phyloP scores from a whole-genome alignment of 1,284 basidiomycete species.

The Phellinidium pouzarii region DNA sequence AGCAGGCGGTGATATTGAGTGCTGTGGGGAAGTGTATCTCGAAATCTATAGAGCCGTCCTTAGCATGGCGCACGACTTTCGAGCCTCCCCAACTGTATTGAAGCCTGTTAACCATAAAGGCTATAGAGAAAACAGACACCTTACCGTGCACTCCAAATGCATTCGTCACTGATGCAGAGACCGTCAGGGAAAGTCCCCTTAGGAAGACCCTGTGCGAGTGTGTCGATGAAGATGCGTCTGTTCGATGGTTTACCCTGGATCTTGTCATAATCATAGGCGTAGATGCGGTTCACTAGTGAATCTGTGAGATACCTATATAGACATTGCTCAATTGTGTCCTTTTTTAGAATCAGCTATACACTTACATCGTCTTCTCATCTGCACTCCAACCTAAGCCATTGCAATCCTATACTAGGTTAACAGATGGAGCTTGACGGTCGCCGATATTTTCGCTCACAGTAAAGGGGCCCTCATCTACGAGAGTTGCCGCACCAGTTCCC shows the following conservation, averaged over 20 bases:
- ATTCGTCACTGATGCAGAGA: constrained; percentile 56
- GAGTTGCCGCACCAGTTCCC: constrained; percentile 33
- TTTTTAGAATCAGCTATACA: constrained; percentile 10
- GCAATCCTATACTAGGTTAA: constrained; percentile 39
- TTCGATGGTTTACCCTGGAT: constrained; percentile 48
- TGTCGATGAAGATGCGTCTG: constrained; percentile 50
- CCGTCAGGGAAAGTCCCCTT: constrained; percentile 53
- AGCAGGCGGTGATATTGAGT: constrained; percentile 57
- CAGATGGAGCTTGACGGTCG: not conserved
- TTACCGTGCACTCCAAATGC: constrained; percentile 62
- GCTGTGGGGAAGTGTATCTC: constrained; percentile 54
- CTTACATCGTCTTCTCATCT: constrained; percentile 53
- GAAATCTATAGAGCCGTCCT: constrained; percentile 43
- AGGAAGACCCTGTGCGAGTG: constrained; percentile 44
- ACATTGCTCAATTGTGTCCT: constrained; percentile 3
- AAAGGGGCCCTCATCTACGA: constrained; percentile 60
- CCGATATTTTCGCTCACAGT: constrained; percentile 38
- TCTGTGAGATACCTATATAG: constrained; percentile 58
- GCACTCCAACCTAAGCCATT: constrained; percentile 61
- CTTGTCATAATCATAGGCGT: constrained; percentile 58
- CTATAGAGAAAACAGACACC: constrained; percentile 16
- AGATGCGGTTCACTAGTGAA: constrained; percentile 54
- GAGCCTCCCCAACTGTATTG: constrained; percentile 58
- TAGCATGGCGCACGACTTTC: constrained; percentile 47
- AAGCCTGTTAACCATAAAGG: constrained; percentile 9